Percentiles rank a stretch among this genome's conserved stretches.
These are phyloP conservation scores for Pezicula carpinea DNA, from an alignment of 2,329 filamentous ascomycete species.

Conservation along the genomic window DNA sequence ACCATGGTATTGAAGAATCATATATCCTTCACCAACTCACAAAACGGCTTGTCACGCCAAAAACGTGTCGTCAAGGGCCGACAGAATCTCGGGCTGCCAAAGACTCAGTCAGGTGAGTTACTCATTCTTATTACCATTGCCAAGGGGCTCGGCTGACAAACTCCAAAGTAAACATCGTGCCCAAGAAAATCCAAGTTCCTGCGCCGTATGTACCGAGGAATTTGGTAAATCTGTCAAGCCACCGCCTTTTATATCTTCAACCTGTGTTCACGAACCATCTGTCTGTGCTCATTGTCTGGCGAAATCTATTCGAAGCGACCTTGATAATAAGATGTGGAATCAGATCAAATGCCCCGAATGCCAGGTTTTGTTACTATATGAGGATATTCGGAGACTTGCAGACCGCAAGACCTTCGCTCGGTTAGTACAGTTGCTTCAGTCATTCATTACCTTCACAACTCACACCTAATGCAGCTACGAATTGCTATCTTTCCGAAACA, in stretches of 20 bases:
- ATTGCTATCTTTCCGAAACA: conserved; percentile 8
- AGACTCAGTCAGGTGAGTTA: too few species aligned
- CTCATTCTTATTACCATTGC: too few species aligned
- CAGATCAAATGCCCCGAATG: conserved; percentile 15
- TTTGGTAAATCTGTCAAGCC: conserved; percentile 1
- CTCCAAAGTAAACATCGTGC: too few species aligned
- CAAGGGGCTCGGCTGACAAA: too few species aligned
- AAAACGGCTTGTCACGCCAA: too few species aligned
- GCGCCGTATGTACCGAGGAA: conserved; percentile 10
- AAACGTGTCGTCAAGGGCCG: too few species aligned
- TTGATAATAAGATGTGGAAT: conserved; percentile 12
- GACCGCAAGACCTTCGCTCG: conserved; percentile 7
- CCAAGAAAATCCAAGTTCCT: conserved; percentile 1
- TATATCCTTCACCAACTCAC: too few species aligned
- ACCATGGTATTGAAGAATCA: too few species aligned
- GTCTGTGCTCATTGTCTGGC: conserved; percentile 8
- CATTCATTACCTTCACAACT: neutral
- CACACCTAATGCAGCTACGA: conserved; percentile 9
- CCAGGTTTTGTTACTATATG: conserved; percentile 5
- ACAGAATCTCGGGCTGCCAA: too few species aligned
- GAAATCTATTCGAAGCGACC: conserved; percentile 7
- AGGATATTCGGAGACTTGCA: conserved; percentile 11
- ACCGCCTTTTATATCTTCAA: conserved; percentile 4
- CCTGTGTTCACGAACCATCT: conserved; percentile 8
- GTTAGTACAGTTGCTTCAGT: neutral